Base-by-base conservation (phyloP, 495 filamentous ascomycete species). In the Penicillium pancosmium region DNA sequence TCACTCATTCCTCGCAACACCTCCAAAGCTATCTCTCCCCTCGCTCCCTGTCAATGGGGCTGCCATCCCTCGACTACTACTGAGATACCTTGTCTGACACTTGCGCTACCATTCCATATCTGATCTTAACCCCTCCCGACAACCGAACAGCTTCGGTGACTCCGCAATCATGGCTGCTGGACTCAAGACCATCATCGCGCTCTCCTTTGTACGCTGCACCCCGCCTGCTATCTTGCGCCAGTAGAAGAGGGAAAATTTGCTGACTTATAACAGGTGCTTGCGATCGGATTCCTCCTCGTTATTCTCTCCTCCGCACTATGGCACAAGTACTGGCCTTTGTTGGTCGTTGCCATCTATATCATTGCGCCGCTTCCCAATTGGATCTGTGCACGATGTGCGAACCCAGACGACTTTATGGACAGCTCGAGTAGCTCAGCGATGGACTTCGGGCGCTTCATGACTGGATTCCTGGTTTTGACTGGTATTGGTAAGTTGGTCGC, bases 241-340 rank as follows among this genome's bases (percentile, higher is more conserved):
- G 4, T 33, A 8, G 23, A 36, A 56, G 9, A 12, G 4, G 18
- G 3, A 12, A 13, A 34, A 57, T 23, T 18, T 27, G 23, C 66
- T 71, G 52, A 73, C 50, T n/a, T 44, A 27, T 40, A 8, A 51
- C 52, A 93, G 90, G 84, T 98, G 68, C 91, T 98, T 55, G 95
- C 95, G 59, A 94, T 98, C 71, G 94, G 94, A 68, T 98, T 98
- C 84, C 91, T 98, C 68, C 92, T 98, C 60, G 93, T 98, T 46
- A 98, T 98, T 77, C 90, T 98, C 69, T 97, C 92, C 59, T 94
- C 92, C 68, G 94, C 95, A 33, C 88, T 98, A 52, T 98, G 87
- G 81, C 81, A 91, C 57, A 90, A 91, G 71, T 98, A 95, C 85
- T 90, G 93, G 66, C 90, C 94, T 27, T 82, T 98, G 60, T 83